Base-by-base conservation (phyloP, 2,329 filamentous ascomycete genomes). In the Magnaporthiopsis rhizophila region DNA sequence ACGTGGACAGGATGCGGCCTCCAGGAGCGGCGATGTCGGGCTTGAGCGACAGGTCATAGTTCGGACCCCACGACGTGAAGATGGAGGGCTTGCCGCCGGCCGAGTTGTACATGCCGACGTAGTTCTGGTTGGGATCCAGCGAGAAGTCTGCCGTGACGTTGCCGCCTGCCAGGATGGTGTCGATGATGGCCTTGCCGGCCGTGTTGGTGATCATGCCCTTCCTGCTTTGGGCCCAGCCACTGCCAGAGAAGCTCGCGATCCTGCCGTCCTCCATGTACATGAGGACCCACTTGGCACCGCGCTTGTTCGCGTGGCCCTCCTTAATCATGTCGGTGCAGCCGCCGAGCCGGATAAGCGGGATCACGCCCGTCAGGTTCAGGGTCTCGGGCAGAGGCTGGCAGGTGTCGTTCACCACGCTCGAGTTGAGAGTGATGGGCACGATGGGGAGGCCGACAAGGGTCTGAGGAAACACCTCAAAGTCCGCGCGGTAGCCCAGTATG, bases 311-410 rank as follows among this genome's bases (percentile, higher is more conserved):
- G 65, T 85, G 83, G 58, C 75, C 70, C 2, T 79, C 79, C 75
- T 89, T 88, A 15, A 77, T 68, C 1, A 77, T 75, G 65, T 86
- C 87, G 0, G 78, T 78, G 71, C 86, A 89, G 11, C 74, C 79
- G 60, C 86, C 86, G 26, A 85, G 80, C 61, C 83, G 83, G 58
- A 89, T 76, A 9, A 89, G 79, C 3, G 87, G 84, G 57, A 89
- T 81, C 61, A 82, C 76, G 28, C 76, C 76, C 57, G 81, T 81
- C n/a, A 90, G 76, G 67, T 88, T 74, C 1, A 74, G 75, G 30
- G 70, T 68, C 21, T 72, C 72, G 3, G 78, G 74, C 56, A 81
- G 79, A 11, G 81, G 72, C 2, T 77, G 70, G 69, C 87, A 89
- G 12, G 76, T 84, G 66, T 83, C 79, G 53, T 80, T 76, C 0